Evolutionary conservation across 192 early-diverging fungal species (phyloP).

Genomic region (Backusella tuberculispora): DNA sequence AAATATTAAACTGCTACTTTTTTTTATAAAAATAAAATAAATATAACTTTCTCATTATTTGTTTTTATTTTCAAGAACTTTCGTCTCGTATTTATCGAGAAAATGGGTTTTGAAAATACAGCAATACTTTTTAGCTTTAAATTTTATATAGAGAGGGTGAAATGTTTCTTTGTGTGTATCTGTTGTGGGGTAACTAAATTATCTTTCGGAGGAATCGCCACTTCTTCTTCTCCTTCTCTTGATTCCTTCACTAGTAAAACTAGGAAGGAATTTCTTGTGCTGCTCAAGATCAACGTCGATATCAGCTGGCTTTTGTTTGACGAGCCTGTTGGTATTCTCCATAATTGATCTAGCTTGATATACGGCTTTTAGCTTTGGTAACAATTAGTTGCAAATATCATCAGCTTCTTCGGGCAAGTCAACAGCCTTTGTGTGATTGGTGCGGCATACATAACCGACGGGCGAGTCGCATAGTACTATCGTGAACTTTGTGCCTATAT

Average conservation of each 20-base stretch:
- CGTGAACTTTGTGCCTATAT: constrained; percentile 20
- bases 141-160: too few relatives aligned
- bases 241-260: not conserved
- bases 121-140: too few relatives aligned
- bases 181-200: too few relatives aligned
- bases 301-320: constrained; percentile 11
- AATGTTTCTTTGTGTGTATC: too few relatives aligned
- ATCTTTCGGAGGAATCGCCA: too few relatives aligned
- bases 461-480: constrained; percentile 14
- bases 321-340: not conserved
- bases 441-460: constrained; percentile 7
- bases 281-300: constrained; percentile 12
- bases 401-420: constrained; percentile 18
- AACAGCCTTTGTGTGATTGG: not conserved
- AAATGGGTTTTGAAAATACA: too few relatives aligned
- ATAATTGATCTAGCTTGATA: not conserved
- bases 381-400: not conserved
- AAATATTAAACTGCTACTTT: too few relatives aligned
- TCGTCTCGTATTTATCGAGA: too few relatives aligned
- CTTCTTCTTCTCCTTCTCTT: too few relatives aligned
- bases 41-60: too few relatives aligned
- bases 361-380: not conserved
- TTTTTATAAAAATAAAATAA: too few relatives aligned
- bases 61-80: too few relatives aligned
- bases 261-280: constrained; percentile 18